These are phyloP conservation scores for Ogataea pignaliae DNA, from an alignment of 805 yeast species.

Conservation along the genomic window DNA sequence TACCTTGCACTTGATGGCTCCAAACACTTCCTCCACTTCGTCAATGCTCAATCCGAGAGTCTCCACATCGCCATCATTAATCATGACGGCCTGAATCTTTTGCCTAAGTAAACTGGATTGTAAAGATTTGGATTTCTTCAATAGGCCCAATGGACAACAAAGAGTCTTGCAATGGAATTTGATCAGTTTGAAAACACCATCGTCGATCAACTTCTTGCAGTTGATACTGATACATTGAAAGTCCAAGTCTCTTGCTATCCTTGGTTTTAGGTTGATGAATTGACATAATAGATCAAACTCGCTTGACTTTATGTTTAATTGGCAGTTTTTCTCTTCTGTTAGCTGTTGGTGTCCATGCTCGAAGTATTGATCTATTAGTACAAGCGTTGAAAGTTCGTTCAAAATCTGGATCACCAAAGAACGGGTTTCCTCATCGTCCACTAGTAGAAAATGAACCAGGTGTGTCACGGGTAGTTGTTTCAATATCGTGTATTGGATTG, in stretches of 20 bases:
- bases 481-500: constrained; percentile 5
- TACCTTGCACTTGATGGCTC: not conserved
- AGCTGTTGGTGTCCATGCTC: not conserved
- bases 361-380: constrained; percentile 3
- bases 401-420: constrained; percentile 1
- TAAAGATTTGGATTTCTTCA: not conserved
- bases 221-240: constrained; percentile 2
- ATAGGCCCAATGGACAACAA: not conserved
- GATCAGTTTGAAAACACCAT: not conserved
- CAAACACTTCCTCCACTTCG: not conserved
- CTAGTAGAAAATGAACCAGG: constrained; percentile 6
- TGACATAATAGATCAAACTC: constrained; percentile 1
- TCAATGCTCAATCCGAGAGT: not conserved
- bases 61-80: not conserved
- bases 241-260: not conserved
- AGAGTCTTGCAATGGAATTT: not conserved
- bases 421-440: constrained; percentile 2
- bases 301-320: not conserved
- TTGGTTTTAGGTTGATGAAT: not conserved
- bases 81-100: not conserved
- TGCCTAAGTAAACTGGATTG: not conserved
- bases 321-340: not conserved
- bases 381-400: not conserved
- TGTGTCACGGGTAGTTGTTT: constrained; percentile 7
- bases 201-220: not conserved